Evolutionary conservation across 441 rosid species (phyloP), one percentile per base, ranked within the genome.

Genomic region (Pelargonium citronellum): DNA sequence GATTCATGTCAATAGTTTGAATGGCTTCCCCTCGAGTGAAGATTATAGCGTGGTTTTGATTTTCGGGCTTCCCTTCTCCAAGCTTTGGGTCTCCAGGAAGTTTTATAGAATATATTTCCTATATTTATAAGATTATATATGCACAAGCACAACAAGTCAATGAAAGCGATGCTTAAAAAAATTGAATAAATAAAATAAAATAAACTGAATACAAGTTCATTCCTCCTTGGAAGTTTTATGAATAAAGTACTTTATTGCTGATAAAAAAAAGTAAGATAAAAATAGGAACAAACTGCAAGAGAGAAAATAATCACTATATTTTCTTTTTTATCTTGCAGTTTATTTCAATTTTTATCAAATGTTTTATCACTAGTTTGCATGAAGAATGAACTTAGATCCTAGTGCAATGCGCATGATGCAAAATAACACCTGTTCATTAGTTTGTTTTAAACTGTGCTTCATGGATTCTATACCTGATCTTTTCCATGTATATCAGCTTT

Each of bases 1-100:
- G 99, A 83, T 95, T 95, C 99, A 95, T 95, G 84, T 95, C 99
- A 75, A 95, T 95, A 43, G 99, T 95, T 79, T 95, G 99, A 74
- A 95, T 69, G 57, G 98, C 98, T 84, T 85, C 87, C 81, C 99
- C 99, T 44, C 99, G 98, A 71, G 99, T 92, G 83, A 95, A 95
- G 66, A 95, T 70, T 81, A 95, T 78, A 13, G 99, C 99, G 74
- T 95, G 99, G 75, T 95, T 95, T 83, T 95, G 99, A 85, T 95
- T 95, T 83, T 95, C 99, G 70, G 99, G 99, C 81, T 92, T 95
- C 72, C 99, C 99, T 80, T 95, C 98, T 41, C 99, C 99, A 77
- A 95, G 86, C 83, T 92, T 95, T 7, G 98, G 99, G 79, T 91
- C 82, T 82, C 99, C 99, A 69, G 99, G 97, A 83, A 95, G 83